A percentile compares a stretch with the other conserved stretches of the same genome.
These are phyloP conservation scores for Fusarium beomiforme DNA, from an alignment of 2,329 filamentous ascomycete species.

Conservation along the genomic window DNA sequence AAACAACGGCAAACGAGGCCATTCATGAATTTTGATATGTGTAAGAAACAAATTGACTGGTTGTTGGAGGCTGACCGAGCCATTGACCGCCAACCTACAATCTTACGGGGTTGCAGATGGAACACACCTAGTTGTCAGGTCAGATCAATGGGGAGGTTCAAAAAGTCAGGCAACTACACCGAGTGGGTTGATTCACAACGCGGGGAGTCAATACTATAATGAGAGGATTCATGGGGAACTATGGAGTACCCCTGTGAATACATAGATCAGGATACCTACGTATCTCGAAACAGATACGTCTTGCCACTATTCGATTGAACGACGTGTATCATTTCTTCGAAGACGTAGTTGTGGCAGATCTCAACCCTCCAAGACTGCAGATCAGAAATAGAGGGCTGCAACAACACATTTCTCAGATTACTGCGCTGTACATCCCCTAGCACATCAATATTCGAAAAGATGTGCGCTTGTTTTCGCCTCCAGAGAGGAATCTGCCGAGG, in stretches of 20 bases:
- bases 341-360: constrained; percentile 31
- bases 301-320: constrained; percentile 10
- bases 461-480: constrained; percentile 30
- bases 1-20: constrained; percentile 19
- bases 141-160: constrained; percentile 16
- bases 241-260: constrained; percentile 12
- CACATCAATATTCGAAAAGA: constrained; percentile 8
- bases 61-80: background rate
- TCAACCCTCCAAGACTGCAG: constrained; percentile 26
- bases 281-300: background rate
- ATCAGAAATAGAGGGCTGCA: constrained; percentile 31
- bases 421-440: constrained; percentile 4
- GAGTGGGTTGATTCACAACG: constrained; percentile 29
- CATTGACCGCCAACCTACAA: constrained; percentile 20
- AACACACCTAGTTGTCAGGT: constrained; percentile 12
- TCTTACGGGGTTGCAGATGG: constrained; percentile 9
- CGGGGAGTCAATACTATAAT: constrained; percentile 1
- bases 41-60: constrained; percentile 21
- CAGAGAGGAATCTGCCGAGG: constrained; percentile 31
- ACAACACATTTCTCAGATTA: constrained; percentile 8
- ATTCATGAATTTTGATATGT: constrained; percentile 17
- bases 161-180: constrained; percentile 34
- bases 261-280: background rate
- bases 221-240: constrained; percentile 16
- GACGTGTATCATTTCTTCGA: background rate